Conservation (phyloP, 805 yeast species). For the Candida coleopterorum region DNA sequence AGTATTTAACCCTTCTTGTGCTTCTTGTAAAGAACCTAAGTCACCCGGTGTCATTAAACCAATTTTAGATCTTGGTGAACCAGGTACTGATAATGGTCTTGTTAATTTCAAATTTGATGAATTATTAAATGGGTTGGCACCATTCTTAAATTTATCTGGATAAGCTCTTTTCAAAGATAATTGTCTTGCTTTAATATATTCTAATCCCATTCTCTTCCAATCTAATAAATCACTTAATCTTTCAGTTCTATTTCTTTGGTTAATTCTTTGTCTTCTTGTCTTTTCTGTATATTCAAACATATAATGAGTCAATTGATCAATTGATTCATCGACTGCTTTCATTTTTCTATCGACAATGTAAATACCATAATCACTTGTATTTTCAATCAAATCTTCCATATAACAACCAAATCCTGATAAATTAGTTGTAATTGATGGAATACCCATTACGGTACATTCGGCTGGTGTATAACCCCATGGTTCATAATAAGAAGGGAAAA, state of each 20-base stretch:
- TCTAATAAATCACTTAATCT: slow-evolving; percentile 87
- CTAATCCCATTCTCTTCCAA: slow-evolving; percentile 98
- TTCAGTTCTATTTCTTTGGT: slow-evolving; percentile 96
- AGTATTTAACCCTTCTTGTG: slow-evolving; percentile 60
- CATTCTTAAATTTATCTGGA: slow-evolving; percentile 70
- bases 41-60: slow-evolving; percentile 97
- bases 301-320: slow-evolving; percentile 80
- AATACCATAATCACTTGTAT: slow-evolving; percentile 92
- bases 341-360: slow-evolving; percentile 93
- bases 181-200: slow-evolving; percentile 91
- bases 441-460: slow-evolving; percentile 99
- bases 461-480: slow-evolving; percentile 99
- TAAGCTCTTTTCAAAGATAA: slow-evolving; percentile 90
- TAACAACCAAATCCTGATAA: slow-evolving; percentile 96
- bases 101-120: slow-evolving; percentile 63
- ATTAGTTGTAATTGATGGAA: slow-evolving; percentile 94
- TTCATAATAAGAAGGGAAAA: slow-evolving; percentile 96
- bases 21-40: slow-evolving; percentile 92
- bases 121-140: slow-evolving; percentile 43
- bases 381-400: slow-evolving; percentile 96
- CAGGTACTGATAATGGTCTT: slow-evolving; percentile 94
- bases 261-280: slow-evolving; percentile 94
- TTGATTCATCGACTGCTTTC: slow-evolving; percentile 89
- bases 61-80: slow-evolving; percentile 77
- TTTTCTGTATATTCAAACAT: slow-evolving; percentile 87